A percentile compares a stretch with the other conserved stretches of the same genome.
phyloP scores from a whole-genome alignment of 305 asterid genomes.

The Lippia alba region DNA sequence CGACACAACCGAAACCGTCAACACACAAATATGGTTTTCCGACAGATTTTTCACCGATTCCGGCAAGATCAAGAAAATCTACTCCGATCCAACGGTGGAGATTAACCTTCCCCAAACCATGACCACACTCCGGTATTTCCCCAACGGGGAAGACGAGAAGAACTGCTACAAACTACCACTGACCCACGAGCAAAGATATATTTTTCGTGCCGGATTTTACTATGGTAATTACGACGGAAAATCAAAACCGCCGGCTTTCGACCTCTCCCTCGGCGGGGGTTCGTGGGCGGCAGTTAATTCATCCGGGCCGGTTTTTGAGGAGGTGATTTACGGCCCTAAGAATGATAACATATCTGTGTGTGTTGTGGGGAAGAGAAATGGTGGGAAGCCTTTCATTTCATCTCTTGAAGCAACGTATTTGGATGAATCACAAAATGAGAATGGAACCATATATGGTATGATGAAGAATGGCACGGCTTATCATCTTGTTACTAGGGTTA shows the following conservation, averaged over 20 bases:
- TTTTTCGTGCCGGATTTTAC: constrained; percentile 19
- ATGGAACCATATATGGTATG: neutral
- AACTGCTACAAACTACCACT: constrained; percentile 13
- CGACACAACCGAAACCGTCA: neutral
- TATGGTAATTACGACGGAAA: constrained; percentile 25
- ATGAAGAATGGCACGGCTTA: constrained; percentile 15
- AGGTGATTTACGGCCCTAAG: constrained; percentile 12
- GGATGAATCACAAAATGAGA: neutral
- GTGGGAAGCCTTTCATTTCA: constrained; percentile 8
- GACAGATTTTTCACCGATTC: constrained; percentile 7
- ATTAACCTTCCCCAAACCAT: neutral
- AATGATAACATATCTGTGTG: constrained; percentile 19
- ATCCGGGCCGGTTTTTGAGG: constrained; percentile 10
- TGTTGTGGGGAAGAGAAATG: neutral
- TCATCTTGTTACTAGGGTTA: constrained; percentile 12
- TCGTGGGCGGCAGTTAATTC: constrained; percentile 2
- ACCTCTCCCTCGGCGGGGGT: constrained; percentile 18
- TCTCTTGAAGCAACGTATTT: constrained; percentile 13
- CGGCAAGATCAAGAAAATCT: constrained; percentile 15
- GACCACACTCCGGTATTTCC: constrained; percentile 24
- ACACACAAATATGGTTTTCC: neutral
- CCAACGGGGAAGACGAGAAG: neutral
- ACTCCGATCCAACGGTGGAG: neutral
- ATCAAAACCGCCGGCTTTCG: constrained; percentile 13
- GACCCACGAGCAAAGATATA: neutral